phyloP scores from a whole-genome alignment of 2,329 filamentous ascomycete genomes.

The Pseudogymnoascus sp. region DNA sequence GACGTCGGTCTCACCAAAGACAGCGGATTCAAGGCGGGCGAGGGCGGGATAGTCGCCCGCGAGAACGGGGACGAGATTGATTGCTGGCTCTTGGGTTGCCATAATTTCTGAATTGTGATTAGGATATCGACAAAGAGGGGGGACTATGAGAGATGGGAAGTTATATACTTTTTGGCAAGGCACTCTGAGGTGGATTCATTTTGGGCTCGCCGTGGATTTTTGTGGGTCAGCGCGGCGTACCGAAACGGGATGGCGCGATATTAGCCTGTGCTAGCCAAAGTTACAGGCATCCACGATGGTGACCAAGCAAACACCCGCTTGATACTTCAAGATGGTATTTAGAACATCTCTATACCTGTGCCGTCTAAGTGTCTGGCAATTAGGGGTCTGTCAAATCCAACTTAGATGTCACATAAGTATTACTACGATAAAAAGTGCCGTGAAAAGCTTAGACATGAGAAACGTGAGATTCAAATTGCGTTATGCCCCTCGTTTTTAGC shows the following conservation, averaged over 20 bases:
- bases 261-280: neutral
- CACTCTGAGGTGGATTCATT: neutral
- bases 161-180: neutral
- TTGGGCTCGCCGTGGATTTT: neutral
- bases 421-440: no score
- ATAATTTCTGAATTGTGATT: neutral
- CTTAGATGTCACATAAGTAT: no score
- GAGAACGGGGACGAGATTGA: constrained; percentile 9
- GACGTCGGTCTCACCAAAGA: constrained; percentile 15
- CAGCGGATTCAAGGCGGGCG: constrained; percentile 12
- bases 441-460: no score
- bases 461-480: no score
- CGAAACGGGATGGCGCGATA: neutral
- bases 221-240: neutral
- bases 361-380: no score
- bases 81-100: neutral
- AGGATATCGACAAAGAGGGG: neutral
- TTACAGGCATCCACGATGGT: neutral
- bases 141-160: no score
- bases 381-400: no score
- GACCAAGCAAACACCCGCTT: neutral
- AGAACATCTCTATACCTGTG: no score
- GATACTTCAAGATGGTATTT: neutral
- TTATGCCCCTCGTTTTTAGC: no score
- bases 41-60: constrained; percentile 12